These are phyloP conservation scores for Penicillium ochrochloron DNA, from an alignment of 495 filamentous ascomycete species.

Conservation along the genomic window DNA sequence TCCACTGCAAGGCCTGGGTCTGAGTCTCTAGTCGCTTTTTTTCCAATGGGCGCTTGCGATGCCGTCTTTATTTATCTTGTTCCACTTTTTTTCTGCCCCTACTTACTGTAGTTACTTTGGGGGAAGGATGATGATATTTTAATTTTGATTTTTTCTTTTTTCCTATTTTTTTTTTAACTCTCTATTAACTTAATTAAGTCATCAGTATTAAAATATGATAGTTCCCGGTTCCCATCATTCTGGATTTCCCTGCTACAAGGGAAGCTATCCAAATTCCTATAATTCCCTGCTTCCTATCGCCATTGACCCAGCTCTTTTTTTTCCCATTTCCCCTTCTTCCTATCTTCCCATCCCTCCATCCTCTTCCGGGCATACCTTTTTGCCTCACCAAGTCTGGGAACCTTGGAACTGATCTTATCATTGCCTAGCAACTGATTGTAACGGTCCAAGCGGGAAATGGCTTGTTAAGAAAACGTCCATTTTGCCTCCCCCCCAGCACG, in stretches of 20 bases:
- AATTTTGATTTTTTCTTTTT: constrained; percentile 22
- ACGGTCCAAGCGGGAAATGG: constrained; percentile 32
- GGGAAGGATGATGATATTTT: constrained; percentile 5
- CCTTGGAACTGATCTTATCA: not conserved
- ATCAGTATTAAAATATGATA: constrained; percentile 12
- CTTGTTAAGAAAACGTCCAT: constrained; percentile 17
- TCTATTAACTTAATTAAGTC: constrained; percentile 11
- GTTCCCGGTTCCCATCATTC: constrained; percentile 15
- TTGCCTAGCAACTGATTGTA: constrained; percentile 5
- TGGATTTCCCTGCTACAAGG: constrained; percentile 4
- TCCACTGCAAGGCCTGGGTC: constrained; percentile 13
- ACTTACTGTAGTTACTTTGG: not conserved
- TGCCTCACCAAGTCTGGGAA: not conserved
- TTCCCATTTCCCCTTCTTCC: constrained; percentile 9
- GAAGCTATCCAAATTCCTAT: constrained; percentile 15
- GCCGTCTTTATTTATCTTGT: constrained; percentile 31
- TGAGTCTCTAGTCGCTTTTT: constrained; percentile 11
- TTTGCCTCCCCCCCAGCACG: constrained; percentile 27
- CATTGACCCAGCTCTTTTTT: not conserved
- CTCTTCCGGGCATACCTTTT: not conserved
- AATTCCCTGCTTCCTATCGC: constrained; percentile 16
- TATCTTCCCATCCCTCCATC: not conserved
- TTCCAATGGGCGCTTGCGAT: constrained; percentile 27
- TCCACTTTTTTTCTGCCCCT: constrained; percentile 26
- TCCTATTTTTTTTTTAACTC: not conserved